Conservation (phyloP, 2,329 filamentous ascomycete species). For the Colletotrichum cereale region DNA sequence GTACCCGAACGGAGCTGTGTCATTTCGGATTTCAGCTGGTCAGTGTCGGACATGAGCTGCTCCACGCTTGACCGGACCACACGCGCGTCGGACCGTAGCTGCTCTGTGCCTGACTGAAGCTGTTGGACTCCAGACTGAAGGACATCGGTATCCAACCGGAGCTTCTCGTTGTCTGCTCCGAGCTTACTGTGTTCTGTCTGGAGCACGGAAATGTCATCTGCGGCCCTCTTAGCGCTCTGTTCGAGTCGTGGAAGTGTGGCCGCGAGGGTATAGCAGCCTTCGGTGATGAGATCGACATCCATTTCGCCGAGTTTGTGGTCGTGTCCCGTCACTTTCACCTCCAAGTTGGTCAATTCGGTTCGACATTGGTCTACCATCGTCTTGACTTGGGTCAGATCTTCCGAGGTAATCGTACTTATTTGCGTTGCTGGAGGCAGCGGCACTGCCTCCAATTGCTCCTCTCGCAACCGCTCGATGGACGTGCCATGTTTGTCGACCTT, state of each 20-base stretch:
- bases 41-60: background rate
- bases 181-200: conserved; percentile 2
- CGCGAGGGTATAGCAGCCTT: conserved; percentile 15
- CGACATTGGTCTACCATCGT: background rate
- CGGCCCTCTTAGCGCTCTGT: conserved; percentile 6
- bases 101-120: background rate
- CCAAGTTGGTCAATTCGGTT: background rate
- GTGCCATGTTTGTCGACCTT: conserved; percentile 10
- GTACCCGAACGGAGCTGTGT: background rate
- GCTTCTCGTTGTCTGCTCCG: background rate
- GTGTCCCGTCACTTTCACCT: conserved; percentile 8
- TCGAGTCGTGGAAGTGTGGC: conserved; percentile 27
- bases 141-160: background rate
- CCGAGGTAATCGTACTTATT: background rate
- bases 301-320: conserved; percentile 30
- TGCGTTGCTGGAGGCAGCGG: background rate
- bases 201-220: background rate
- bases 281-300: conserved; percentile 26
- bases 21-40: background rate
- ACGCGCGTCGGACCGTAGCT: background rate
- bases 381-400: conserved; percentile 5
- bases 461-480: conserved; percentile 11
- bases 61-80: background rate
- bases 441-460: background rate
- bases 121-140: conserved; percentile 2